phyloP scores from a whole-genome alignment of 179 eudicot species.

The Silene noctiflora region DNA sequence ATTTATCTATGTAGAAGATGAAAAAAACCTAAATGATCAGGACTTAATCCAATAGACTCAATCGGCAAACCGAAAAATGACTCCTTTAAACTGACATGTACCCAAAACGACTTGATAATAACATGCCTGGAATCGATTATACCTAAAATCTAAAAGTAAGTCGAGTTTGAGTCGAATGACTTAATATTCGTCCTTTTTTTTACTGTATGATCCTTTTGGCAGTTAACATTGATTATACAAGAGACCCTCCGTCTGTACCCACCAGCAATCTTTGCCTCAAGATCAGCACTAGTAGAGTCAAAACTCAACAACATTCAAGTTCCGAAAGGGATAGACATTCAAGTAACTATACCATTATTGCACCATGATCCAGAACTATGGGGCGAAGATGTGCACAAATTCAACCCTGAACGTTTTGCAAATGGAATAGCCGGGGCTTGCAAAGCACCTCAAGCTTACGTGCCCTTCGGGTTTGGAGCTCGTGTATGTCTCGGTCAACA shows the following conservation, averaged over 20 bases:
- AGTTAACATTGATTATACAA: conserved; percentile 56
- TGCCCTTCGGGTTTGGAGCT: conserved; percentile 60
- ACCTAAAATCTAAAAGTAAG: too few relatives aligned
- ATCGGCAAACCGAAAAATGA: too few relatives aligned
- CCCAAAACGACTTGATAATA: too few relatives aligned
- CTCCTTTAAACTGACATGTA: too few relatives aligned
- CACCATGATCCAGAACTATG: conserved; percentile 54
- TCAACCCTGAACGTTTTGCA: conserved; percentile 61
- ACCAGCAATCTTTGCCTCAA: conserved; percentile 50
- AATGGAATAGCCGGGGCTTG: conserved; percentile 55
- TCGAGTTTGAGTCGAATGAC: background rate
- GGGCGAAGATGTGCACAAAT: conserved; percentile 54
- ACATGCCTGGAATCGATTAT: too few relatives aligned
- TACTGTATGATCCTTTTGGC: background rate
- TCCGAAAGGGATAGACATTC: conserved; percentile 56
- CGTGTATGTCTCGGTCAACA: conserved; percentile 57
- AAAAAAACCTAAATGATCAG: too few relatives aligned
- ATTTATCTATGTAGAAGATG: too few relatives aligned
- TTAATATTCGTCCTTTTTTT: too few relatives aligned
- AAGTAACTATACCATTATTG: conserved; percentile 46
- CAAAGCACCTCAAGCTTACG: conserved; percentile 49
- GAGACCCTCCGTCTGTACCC: conserved; percentile 60
- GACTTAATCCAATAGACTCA: too few relatives aligned
- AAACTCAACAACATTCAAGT: conserved; percentile 42
- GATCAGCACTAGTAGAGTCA: conserved; percentile 50